Percentiles rank a stretch among this genome's conserved stretches.
phyloP scores from a whole-genome alignment of 805 yeast species.

The Yueomyces sinensis region DNA sequence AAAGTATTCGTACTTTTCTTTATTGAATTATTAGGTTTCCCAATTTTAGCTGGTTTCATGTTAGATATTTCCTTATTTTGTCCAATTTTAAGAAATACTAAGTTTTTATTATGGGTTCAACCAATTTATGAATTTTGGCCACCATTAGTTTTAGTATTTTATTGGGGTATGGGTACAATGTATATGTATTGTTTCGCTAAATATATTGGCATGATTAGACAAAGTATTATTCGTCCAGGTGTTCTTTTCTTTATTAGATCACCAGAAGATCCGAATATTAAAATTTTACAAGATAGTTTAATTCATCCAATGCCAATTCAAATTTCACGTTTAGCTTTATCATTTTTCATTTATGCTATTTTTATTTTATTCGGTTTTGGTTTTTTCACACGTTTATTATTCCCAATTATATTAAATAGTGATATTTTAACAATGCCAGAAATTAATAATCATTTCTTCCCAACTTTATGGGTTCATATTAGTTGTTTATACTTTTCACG shows the following conservation, averaged over 20 bases:
- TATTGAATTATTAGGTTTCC: conserved; percentile 75
- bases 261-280: conserved; percentile 85
- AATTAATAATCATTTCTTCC: conserved; percentile 1
- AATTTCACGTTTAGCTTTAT: conserved; percentile 53
- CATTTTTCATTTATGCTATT: conserved; percentile 60
- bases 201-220: conserved; percentile 73
- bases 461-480: conserved; percentile 30
- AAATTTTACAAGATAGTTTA: conserved; percentile 76
- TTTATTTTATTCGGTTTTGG: conserved; percentile 72
- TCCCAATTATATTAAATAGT: conserved; percentile 25
- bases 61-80: conserved; percentile 45
- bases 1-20: conserved; percentile 68
- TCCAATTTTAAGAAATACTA: conserved; percentile 13
- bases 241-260: conserved; percentile 84
- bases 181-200: conserved; percentile 84
- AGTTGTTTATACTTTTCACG: conserved; percentile 7
- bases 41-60: conserved; percentile 72
- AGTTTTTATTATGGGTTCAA: conserved; percentile 12
- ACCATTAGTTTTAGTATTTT: conserved; percentile 16
- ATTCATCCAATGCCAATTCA: conserved; percentile 65
- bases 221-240: conserved; percentile 67
- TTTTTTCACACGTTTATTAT: conserved; percentile 36
- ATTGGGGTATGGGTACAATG: conserved; percentile 66
- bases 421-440: conserved; percentile 9
- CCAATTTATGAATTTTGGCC: conserved; percentile 12